Evolutionary conservation across 2,329 filamentous ascomycete genomes (phyloP).

Genomic region (Paecilomyces fulvus): DNA sequence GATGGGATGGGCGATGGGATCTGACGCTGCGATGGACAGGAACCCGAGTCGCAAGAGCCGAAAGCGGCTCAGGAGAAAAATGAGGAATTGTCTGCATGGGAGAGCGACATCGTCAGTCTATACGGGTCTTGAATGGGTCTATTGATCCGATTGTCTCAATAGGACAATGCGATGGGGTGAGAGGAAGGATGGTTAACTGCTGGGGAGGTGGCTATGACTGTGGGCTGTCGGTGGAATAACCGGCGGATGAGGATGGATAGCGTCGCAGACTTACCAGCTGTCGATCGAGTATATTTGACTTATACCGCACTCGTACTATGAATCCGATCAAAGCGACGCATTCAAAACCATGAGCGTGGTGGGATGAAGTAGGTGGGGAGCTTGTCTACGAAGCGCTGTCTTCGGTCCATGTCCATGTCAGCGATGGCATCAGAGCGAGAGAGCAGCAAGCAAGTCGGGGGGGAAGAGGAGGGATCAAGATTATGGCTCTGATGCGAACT

Average conservation of each 20-base stretch:
- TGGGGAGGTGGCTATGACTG: conserved; percentile 1
- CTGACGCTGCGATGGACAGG: conserved; percentile 15
- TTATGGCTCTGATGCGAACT: conserved; percentile 8
- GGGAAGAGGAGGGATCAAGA: conserved; percentile 7
- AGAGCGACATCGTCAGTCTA: conserved; percentile 16
- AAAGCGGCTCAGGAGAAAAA: conserved; percentile 24
- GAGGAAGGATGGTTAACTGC: not conserved
- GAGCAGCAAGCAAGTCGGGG: not conserved
- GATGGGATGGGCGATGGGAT: conserved; percentile 19
- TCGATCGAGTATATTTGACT: conserved; percentile 15
- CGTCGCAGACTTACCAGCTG: conserved; percentile 23
- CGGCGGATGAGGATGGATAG: conserved; percentile 27
- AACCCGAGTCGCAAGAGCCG: conserved; percentile 28
- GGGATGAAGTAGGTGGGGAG: conserved; percentile 13
- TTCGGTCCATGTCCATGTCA: conserved; percentile 23
- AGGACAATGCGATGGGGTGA: conserved; percentile 5
- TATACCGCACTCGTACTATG: conserved; percentile 23
- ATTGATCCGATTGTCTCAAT: conserved; percentile 2
- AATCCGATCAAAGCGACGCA: conserved; percentile 13
- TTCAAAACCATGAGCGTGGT: conserved; percentile 12
- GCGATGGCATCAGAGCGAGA: conserved; percentile 25
- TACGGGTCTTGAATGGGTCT: conserved; percentile 3
- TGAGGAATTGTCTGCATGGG: conserved; percentile 16
- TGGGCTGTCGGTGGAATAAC: conserved; percentile 17
- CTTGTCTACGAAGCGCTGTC: conserved; percentile 28